Percentiles rank a stretch among this genome's conserved stretches.
Evolutionary conservation across 2,329 filamentous ascomycete genomes (phyloP).

Genomic region (Hansfordia pulvinata): DNA sequence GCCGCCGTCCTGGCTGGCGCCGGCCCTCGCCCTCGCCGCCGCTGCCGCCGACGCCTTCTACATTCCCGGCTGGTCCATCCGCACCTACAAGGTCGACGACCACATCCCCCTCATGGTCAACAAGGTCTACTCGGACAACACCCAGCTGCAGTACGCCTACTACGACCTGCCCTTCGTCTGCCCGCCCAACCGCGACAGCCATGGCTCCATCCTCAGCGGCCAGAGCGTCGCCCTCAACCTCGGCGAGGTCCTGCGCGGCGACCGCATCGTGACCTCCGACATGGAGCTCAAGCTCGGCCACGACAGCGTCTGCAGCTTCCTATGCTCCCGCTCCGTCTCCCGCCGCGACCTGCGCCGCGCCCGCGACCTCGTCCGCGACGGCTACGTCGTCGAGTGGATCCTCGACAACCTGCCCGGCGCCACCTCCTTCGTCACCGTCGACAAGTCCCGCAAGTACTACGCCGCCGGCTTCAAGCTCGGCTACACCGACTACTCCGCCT

Average conservation of each 20-base stretch:
- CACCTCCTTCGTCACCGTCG: conserved; percentile 76
- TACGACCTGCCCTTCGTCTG: conserved; percentile 81
- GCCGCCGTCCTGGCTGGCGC: no score
- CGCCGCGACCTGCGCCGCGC: conserved; percentile 53
- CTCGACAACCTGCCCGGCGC: conserved; percentile 83
- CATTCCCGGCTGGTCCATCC: conserved; percentile 77
- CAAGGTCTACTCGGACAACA: conserved; percentile 83
- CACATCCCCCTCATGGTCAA: conserved; percentile 78
- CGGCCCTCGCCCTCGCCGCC: no score
- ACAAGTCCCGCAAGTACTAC: conserved; percentile 78
- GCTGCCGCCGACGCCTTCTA: no score
- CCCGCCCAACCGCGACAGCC: conserved; percentile 56
- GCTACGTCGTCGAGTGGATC: conserved; percentile 87
- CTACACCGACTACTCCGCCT: conserved; percentile 52
- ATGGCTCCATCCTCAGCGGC: conserved; percentile 58
- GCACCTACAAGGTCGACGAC: conserved; percentile 64
- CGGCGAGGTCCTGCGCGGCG: conserved; percentile 75
- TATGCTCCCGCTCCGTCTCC: conserved; percentile 58
- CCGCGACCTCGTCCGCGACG: conserved; percentile 58
- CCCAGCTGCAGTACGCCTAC: conserved; percentile 84
- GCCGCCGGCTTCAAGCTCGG: conserved; percentile 83
- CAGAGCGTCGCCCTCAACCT: conserved; percentile 72
- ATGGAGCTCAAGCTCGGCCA: conserved; percentile 68
- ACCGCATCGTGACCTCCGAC: conserved; percentile 74
- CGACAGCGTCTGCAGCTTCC: conserved; percentile 57